phyloP scores from a whole-genome alignment of 2,329 filamentous ascomycete genomes.

The Fonsecaea monophora region DNA sequence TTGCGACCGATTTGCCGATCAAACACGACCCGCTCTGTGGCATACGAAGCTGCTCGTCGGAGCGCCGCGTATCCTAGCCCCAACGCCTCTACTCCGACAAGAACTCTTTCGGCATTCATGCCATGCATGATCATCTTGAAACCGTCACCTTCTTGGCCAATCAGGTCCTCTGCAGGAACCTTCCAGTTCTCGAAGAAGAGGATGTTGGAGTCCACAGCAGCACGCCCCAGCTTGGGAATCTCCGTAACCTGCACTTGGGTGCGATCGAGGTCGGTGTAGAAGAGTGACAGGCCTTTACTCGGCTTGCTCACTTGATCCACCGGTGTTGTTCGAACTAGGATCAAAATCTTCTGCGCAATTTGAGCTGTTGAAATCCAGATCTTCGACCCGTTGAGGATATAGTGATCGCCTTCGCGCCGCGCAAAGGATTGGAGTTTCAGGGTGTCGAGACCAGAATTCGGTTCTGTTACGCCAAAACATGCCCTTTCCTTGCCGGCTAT shows the following conservation, averaged over 20 bases:
- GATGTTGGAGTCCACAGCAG: constrained; percentile 53
- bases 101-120: constrained; percentile 49
- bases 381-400: constrained; percentile 51
- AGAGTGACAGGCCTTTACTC: constrained; percentile 53
- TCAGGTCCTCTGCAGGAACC: constrained; percentile 49
- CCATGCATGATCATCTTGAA: constrained; percentile 54
- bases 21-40: constrained; percentile 60
- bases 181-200: constrained; percentile 55
- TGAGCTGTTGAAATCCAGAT: constrained; percentile 57
- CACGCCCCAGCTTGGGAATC: constrained; percentile 56
- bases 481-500: constrained; percentile 51
- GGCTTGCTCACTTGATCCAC: constrained; percentile 52
- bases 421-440: constrained; percentile 50
- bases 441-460: constrained; percentile 54
- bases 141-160: constrained; percentile 53
- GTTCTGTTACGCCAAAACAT: constrained; percentile 54
- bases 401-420: constrained; percentile 42
- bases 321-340: constrained; percentile 52
- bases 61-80: constrained; percentile 56
- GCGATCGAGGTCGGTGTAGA: constrained; percentile 54
- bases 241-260: constrained; percentile 50
- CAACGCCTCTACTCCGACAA: constrained; percentile 50
- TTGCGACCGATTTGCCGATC: constrained; percentile 65
- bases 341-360: constrained; percentile 53
- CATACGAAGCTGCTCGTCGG: constrained; percentile 54